Percentiles rank a stretch among this genome's conserved stretches.
Evolutionary conservation across 169 alveolate genomes (phyloP).

Genomic region (Plasmodium inui): DNA sequence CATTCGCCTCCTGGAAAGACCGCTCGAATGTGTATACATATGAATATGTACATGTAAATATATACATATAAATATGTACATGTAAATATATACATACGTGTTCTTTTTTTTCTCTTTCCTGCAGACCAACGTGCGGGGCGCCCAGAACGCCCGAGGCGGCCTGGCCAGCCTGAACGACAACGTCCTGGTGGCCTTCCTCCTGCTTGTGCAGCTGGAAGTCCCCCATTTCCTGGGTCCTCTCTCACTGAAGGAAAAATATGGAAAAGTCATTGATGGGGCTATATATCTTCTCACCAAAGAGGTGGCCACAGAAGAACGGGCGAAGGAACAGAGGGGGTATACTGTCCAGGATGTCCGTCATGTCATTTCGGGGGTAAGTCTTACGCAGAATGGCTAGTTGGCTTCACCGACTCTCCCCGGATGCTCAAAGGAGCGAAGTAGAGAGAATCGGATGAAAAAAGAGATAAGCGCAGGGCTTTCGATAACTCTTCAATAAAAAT

Average conservation of each 20-base stretch:
- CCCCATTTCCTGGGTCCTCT: conserved; percentile 19
- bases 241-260: conserved; percentile 24
- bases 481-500: too few relatives aligned
- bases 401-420: background rate
- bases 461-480: too few relatives aligned
- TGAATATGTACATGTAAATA: background rate
- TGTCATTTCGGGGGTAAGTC: conserved; percentile 23
- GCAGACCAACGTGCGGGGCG: background rate
- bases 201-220: conserved; percentile 36
- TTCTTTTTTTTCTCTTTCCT: background rate
- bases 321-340: conserved; percentile 15
- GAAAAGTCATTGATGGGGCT: conserved; percentile 42
- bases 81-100: background rate
- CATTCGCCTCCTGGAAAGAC: background rate
- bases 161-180: conserved; percentile 27
- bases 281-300: conserved; percentile 20
- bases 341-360: conserved; percentile 18
- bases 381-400: background rate
- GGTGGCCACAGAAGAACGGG: background rate
- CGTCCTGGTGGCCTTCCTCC: conserved; percentile 29
- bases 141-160: background rate
- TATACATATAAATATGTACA: background rate
- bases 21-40: background rate
- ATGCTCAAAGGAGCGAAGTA: too few relatives aligned
- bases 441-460: too few relatives aligned